phyloP scores from a whole-genome alignment of 2,329 filamentous ascomycete species.

The Cladosporium sp. region DNA sequence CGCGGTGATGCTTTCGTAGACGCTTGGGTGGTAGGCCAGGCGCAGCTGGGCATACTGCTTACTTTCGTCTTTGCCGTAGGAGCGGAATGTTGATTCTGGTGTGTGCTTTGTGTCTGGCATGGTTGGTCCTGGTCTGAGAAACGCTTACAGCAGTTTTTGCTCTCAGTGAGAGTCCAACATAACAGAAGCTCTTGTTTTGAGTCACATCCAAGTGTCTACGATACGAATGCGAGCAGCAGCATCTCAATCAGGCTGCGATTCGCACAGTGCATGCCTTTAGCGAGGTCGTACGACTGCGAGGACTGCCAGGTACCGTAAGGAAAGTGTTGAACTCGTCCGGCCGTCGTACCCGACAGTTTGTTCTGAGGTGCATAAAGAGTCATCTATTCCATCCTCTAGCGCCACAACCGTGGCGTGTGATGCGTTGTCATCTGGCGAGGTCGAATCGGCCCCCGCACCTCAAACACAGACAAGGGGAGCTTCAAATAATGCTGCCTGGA shows the following conservation, averaged over 20 bases:
- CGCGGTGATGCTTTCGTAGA: conserved; percentile 52
- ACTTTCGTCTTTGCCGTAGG: conserved; percentile 2
- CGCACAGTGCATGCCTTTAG: neutral
- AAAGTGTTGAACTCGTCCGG: neutral
- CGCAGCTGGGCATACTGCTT: conserved; percentile 3
- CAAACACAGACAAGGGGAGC: neutral
- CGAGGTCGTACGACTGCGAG: neutral
- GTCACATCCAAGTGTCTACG: neutral
- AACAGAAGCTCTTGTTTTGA: neutral
- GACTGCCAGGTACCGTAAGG: neutral
- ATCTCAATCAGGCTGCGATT: neutral
- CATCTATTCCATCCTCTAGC: neutral
- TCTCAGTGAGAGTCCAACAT: neutral
- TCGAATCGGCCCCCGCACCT: neutral
- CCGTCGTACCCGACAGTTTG: neutral
- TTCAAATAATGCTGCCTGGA: neutral
- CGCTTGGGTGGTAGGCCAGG: conserved; percentile 43
- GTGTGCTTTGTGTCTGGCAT: neutral
- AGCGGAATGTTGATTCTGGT: neutral
- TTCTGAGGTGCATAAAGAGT: neutral
- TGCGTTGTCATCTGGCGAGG: neutral
- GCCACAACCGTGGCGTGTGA: neutral
- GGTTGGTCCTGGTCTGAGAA: neutral
- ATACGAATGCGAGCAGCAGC: neutral
- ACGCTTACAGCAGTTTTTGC: neutral